Percentiles rank a stretch among this genome's conserved stretches.
Conservation (phyloP, 306 rosid species). For the Crotalaria pallida region DNA sequence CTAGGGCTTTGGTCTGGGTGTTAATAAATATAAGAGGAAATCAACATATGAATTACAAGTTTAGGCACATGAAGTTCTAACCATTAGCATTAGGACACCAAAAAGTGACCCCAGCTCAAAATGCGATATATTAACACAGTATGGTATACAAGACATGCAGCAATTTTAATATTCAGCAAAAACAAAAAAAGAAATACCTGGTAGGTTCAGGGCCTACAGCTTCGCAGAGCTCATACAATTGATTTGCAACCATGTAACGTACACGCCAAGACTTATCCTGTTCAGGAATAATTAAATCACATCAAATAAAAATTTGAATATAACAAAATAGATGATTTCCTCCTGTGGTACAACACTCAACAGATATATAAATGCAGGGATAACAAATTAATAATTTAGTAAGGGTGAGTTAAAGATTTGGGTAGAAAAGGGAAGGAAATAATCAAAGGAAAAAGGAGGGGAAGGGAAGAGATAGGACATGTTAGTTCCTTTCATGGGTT, state of each 20-base stretch:
- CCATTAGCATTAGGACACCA: background rate
- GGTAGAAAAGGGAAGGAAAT: background rate
- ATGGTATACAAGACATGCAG: background rate
- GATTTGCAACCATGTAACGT: constrained; percentile 89
- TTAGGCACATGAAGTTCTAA: background rate
- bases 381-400: background rate
- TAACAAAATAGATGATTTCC: background rate
- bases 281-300: constrained; percentile 1
- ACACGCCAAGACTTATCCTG: constrained; percentile 95
- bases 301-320: background rate
- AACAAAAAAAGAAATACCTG: constrained; percentile 43
- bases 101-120: background rate
- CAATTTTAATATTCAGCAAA: background rate
- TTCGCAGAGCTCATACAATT: constrained; percentile 80
- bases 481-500: background rate
- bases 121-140: background rate
- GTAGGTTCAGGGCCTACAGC: constrained; percentile 89
- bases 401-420: background rate
- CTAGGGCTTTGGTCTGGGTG: background rate
- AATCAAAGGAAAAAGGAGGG: background rate
- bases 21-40: background rate
- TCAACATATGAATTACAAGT: background rate
- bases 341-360: background rate
- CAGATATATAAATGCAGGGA: background rate
- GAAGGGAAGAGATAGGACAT: background rate